A percentile compares a stretch with the other conserved stretches of the same genome.
These are phyloP conservation scores for Pichia kudriavzevii DNA, from an alignment of 1,139 yeast genomes.

Conservation along the genomic window DNA sequence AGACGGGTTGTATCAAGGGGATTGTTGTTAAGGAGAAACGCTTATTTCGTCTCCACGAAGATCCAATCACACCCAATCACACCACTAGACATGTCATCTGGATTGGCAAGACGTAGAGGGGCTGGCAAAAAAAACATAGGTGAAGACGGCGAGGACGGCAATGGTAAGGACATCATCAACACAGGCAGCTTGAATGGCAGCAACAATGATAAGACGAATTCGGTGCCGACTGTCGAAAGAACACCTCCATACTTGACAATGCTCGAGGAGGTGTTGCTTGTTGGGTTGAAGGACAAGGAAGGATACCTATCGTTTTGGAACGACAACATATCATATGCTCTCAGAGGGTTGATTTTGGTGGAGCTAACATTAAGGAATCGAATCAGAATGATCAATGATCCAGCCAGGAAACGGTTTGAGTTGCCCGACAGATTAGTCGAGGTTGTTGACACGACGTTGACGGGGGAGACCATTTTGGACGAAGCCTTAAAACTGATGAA, in stretches of 20 bases:
- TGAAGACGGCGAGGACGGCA: conserved; percentile 4
- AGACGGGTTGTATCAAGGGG: too few relatives aligned
- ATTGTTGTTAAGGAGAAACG: too few relatives aligned
- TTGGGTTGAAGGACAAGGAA: conserved; percentile 92
- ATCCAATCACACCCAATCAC: background rate
- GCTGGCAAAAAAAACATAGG: conserved; percentile 11
- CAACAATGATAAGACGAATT: too few relatives aligned
- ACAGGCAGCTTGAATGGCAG: conserved; percentile 60
- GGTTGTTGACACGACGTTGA: conserved; percentile 75
- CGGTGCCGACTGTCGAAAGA: conserved; percentile 17
- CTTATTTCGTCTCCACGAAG: too few relatives aligned
- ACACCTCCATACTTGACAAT: conserved; percentile 67
- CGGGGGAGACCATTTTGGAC: conserved; percentile 93
- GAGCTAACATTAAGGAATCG: conserved; percentile 89
- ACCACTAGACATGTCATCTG: conserved; percentile 28
- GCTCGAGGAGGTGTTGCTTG: conserved; percentile 90
- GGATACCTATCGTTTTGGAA: conserved; percentile 97
- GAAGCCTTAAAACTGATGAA: conserved; percentile 90
- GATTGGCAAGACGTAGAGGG: conserved; percentile 34
- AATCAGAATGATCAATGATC: conserved; percentile 83
- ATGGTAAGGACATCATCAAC: conserved; percentile 13
- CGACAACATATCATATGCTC: conserved; percentile 91
- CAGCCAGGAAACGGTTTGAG: conserved; percentile 87
- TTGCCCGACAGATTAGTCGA: conserved; percentile 81
- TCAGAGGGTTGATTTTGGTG: conserved; percentile 87